Evolutionary conservation across 1,139 yeast species (phyloP), one percentile per base, ranked within the genome.

Genomic region (Candida gigantensis): DNA sequence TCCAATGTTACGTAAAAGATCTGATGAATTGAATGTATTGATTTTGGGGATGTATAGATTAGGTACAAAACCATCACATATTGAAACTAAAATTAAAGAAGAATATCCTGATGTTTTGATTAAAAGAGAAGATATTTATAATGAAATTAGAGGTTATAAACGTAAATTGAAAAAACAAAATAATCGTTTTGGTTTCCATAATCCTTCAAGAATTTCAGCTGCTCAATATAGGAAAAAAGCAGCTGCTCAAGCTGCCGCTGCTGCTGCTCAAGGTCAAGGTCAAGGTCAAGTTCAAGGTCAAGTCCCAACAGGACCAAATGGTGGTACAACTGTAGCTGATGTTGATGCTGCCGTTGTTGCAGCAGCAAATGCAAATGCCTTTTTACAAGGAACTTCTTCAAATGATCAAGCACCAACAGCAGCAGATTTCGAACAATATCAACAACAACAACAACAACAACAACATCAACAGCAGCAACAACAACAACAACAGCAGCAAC

Each of bases 21-120:
- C 74, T 13, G 76, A 72, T 47, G 78, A 75, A 52, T 70, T 76
- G 47, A 76, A 76, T 51, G 57, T 69, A 45, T 62, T 76, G 40
- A 76, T 76, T 44, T 65, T 74, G 49, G 79, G 74, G 46, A 62
- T 76, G 45, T 75, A 77, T 52, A 72, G 72, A 45, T 66, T 72
- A 27, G 82, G 81, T 28, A 76, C 79, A 34, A 77, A 77, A 52
- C 82, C 82, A n/a, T 65, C 74, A 12, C 75, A 69, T 46, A 77
- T 77, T 45, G 81, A 76, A 51, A 63, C 70, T 27, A 76, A 74
- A 47, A 70, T 76, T 42, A 69, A 66, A 46, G 75, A 74, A 38
- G 74, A 73, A 45, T 76, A 68, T 52, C 80, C 79, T 21, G 80
- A 74, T 44, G 74, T 76, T 30, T 62, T 74, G 36, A 75, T 76